Evolutionary conservation across 345 rosid species (phyloP), one percentile per base, ranked within the genome.

Genomic region (Syzygium jambos): DNA sequence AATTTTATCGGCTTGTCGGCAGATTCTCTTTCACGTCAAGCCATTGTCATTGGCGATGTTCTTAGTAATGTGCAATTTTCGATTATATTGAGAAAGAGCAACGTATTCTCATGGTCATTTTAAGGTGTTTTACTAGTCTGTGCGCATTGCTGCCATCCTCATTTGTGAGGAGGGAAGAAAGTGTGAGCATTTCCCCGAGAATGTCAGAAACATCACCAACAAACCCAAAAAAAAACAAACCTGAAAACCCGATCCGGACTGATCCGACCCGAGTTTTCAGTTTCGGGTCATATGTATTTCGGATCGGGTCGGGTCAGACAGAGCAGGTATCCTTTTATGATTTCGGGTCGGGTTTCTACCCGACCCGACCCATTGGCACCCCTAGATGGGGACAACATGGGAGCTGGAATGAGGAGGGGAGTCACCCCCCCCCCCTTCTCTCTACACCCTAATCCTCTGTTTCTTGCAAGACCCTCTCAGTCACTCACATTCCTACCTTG

Each of bases 81-180:
- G 19, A 38, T 43, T 38, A 43, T 38, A 73, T 73, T 38, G 82
- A 41, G 22, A 73, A 38, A 4, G 46, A 73, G 49, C 82, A 38
- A 73, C 27, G 38, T 73, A 73, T 19, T 73, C 19, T 6, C 82
- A 73, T 73, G 43, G 82, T 22, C 82, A 73, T 73, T 73, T 43
- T 73, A 38, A 49, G 82, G 49, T 34, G 82, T 22, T 73, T 73
- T 73, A 95, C 90, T 98, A 99, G 99, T 94, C 99, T 57, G 68
- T 95, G 85, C 99, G 99, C 88, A 98, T 96, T 90, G 95, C 96
- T 90, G 98, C 99, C 90, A 94, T 98, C 97, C 99, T 43, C 46
- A 43, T 43, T 43, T 43, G 46, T 43, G 46, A 43, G 46, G 46
- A 43, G 46, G 46, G 46, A 43, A 43, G 46, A 5, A 43, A 43